Evolutionary conservation across 257 asterid genomes (phyloP), one percentile per base, ranked within the genome.

Genomic region (Penstemon davidsonii): DNA sequence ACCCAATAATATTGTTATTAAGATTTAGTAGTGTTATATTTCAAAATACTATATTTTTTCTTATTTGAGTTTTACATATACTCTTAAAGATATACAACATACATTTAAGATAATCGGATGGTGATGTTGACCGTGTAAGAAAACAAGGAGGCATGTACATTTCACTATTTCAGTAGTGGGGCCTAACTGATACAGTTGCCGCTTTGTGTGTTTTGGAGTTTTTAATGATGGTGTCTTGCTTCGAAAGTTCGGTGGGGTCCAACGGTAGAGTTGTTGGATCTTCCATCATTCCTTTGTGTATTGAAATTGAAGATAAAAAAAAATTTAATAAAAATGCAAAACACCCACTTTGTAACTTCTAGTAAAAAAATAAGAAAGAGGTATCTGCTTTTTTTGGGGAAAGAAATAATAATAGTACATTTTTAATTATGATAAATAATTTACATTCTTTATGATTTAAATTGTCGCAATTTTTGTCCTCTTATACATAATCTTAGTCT

Each of bases 61-160:
- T 10, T 45, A 15, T 15, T 15, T 15, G 18, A 15, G 18, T 15
- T 15, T 15, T 15, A 15, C 0, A 15, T 15, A 15, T 15, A 15
- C 18, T 15, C 18, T 15, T 15, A 15, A 15, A 15, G 18, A 15
- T 15, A 15, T 15, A 15, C 18, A 15, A 49, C 11, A 7, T 3
- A 10, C 5, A 51, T 19, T 49, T 50, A 50, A 7, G 52, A n/a
- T 46, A 38, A 9, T 50, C 54, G 56, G 58, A 52, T 5, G 66
- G 11, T 55, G 77, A 61, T 55, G 69, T 67, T 71, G 73, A 71
- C 64, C 3, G 37, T 55, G 73, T 60, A 33, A 62, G 76, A 76
- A 37, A 51, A 61, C 73, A 68, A 63, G 44, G 19, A 64, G 50
- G 58, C 67, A 43, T 46, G 78, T 80, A 71, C 84, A 54, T 62